Evolutionary conservation across 805 yeast genomes (phyloP).

Genomic region (Metschnikowia matae): DNA sequence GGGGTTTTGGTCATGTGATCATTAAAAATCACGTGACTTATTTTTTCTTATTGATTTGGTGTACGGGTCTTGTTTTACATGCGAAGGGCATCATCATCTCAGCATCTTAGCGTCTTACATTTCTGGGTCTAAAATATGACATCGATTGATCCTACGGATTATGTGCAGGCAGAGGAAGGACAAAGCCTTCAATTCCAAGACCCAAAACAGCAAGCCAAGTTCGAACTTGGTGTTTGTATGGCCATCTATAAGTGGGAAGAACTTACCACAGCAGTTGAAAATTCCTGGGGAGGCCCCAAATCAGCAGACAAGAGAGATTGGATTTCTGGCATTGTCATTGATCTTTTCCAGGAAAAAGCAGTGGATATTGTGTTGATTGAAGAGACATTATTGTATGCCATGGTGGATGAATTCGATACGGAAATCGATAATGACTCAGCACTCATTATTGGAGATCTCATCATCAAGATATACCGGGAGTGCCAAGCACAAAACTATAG

Average conservation of each 20-base stretch:
- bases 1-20: conserved; percentile 13
- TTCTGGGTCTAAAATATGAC: conserved; percentile 16
- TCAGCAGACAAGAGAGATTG: conserved; percentile 92
- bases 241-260: conserved; percentile 89
- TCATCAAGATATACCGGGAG: conserved; percentile 63
- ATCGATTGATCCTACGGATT: conserved; percentile 45
- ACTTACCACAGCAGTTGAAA: conserved; percentile 81
- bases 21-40: no score
- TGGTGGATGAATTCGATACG: conserved; percentile 93
- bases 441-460: conserved; percentile 60
- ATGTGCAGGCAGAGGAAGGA: conserved; percentile 50
- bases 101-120: no score
- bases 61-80: background rate
- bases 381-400: conserved; percentile 78
- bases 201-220: conserved; percentile 72
- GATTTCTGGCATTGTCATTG: conserved; percentile 80
- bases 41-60: no score
- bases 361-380: conserved; percentile 80
- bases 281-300: conserved; percentile 94
- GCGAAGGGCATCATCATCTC: background rate
- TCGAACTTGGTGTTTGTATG: conserved; percentile 93
- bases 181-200: conserved; percentile 43
- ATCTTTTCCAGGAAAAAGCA: conserved; percentile 60
- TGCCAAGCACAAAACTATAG: conserved; percentile 51
- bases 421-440: conserved; percentile 88